Evolutionary conservation across 768 basidiomycete species (phyloP), one percentile per base, ranked within the genome.

Genomic region (Amanita exitialis): DNA sequence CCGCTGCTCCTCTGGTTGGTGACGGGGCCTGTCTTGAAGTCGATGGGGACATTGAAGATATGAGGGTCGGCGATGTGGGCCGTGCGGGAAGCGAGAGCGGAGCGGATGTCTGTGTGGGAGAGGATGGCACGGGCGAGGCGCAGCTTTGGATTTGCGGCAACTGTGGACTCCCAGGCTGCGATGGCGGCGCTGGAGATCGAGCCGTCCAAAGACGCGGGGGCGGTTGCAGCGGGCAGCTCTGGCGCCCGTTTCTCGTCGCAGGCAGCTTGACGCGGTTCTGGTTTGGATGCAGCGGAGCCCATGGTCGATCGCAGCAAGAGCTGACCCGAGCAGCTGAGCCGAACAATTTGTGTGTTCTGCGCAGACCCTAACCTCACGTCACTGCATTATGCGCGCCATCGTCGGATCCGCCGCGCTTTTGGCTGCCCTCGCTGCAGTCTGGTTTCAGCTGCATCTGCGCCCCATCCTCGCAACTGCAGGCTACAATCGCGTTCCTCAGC

Each of bases 1-100:
- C 94, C 94, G 52, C 84, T 88, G 62, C 76, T 81, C 69, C 82
- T 86, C 77, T 95, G 92, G 66, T 86, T 79, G 10, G 90, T 93
- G 56, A 93, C 71, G 8, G 91, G 91, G 1, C 76, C 79, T 1
- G 90, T 82, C 73, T 88, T 86, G 69, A 86, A 85, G 49, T 83
- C 84, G 18, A 96, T 61, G 54, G 80, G 72, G 57, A 80, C 75
- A 65, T 92, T 94, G 75, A 94, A 96, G 47, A 94, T 75, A 63
- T 90, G 86, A 41, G 73, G 67, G 61, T 88, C 83, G 2, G 76
- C 69, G 51, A 90, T 72, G 53, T 64, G 62, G 1, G 86, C 77
- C 6, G 74, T 61, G 44, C 90, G 83, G 34, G 79, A 78, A n/a
- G 73, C 70, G 35, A 92, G 73, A 0, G 82, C 75, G 10, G 73